Evolutionary conservation across 2,329 filamentous ascomycete genomes (phyloP), one percentile per base, ranked within the genome.

Genomic region (Bipolaris zeicola): DNA sequence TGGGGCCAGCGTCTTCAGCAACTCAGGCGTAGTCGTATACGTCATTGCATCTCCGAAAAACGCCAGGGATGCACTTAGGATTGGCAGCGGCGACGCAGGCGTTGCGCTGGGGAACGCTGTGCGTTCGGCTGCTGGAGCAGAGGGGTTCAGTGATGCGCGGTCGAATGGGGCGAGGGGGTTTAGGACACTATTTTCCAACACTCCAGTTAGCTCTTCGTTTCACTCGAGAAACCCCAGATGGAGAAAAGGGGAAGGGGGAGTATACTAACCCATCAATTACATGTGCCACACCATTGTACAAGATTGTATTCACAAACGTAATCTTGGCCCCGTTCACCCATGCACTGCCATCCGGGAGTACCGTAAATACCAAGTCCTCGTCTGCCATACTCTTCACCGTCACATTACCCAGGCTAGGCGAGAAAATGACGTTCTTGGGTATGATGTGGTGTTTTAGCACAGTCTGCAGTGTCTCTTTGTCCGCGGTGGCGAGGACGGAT

Each of bases 401-500:
- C 2, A 66, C 58, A 31, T 69, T 69, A n/a, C 65, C 63, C 43
- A 70, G 41, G 16, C 61, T 63, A 18, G 67, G 57, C 5, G 63
- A 66, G 60, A 69, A 70, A 6, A 69, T 65, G 20, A 70, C 65
- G 34, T 55, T 68, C 18, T 63, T 64, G 31, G 68, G 67, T 16
- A 70, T 68, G 31, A 69, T 60, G 50, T 70, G 68, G 62, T 68
- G 66, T 8, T 56, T 50, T n/a, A 70, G 67, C 11, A 69, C 68
- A 1, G 63, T 55, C 50, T 62, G 63, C 2, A 70, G 54, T 3
- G 65, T 69, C 4, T 50, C 43, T 10, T 62, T n/a, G 33, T 69
- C 61, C 5, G 60, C 65, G 2, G 58, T 50, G 18, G 54, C 55
- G 2, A 70, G 55, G 14, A 68, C 61, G 3, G 68, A 69, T 47